phyloP scores from a whole-genome alignment of 2,329 filamentous ascomycete genomes.

The Cladosporium austrohemisphaericum region DNA sequence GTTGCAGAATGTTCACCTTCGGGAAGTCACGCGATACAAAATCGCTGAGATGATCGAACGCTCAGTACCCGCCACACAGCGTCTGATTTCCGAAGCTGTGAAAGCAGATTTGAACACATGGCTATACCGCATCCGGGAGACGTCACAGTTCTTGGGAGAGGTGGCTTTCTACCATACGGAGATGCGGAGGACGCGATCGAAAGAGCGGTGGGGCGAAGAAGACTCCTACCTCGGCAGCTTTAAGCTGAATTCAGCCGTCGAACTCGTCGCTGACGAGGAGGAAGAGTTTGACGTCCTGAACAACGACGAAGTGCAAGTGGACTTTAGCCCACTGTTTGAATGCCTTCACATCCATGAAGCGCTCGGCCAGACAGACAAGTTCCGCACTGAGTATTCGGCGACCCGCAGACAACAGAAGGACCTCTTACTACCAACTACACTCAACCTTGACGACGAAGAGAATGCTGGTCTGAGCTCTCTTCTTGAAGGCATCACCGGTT shows the following conservation, averaged over 20 bases:
- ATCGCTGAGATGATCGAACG: slow-evolving; percentile 94
- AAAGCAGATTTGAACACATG: slow-evolving; percentile 97
- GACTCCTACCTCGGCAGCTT: slow-evolving; percentile 75
- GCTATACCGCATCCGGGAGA: slow-evolving; percentile 91
- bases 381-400: slow-evolving; percentile 84
- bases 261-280: slow-evolving; percentile 89
- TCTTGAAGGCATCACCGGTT: slow-evolving; percentile 89
- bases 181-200: slow-evolving; percentile 75
- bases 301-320: slow-evolving; percentile 90
- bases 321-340: slow-evolving; percentile 92
- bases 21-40: slow-evolving; percentile 90
- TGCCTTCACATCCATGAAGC: slow-evolving; percentile 95
- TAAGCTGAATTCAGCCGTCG: slow-evolving; percentile 91
- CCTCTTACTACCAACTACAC: slow-evolving; percentile 69
- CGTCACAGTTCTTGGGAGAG: slow-evolving; percentile 91
- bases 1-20: slow-evolving; percentile 91
- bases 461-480: slow-evolving; percentile 83
- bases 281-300: slow-evolving; percentile 95
- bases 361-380: slow-evolving; percentile 85
- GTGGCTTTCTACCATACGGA: slow-evolving; percentile 97
- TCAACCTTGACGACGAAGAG: slow-evolving; percentile 78
- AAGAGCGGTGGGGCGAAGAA: slow-evolving; percentile 68
- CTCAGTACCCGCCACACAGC: slow-evolving; percentile 88
- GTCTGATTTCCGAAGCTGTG: slow-evolving; percentile 89
- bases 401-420: slow-evolving; percentile 91